Conservation (phyloP, 2,329 filamentous ascomycete genomes). For the Cladosporium sphaerospermum region DNA sequence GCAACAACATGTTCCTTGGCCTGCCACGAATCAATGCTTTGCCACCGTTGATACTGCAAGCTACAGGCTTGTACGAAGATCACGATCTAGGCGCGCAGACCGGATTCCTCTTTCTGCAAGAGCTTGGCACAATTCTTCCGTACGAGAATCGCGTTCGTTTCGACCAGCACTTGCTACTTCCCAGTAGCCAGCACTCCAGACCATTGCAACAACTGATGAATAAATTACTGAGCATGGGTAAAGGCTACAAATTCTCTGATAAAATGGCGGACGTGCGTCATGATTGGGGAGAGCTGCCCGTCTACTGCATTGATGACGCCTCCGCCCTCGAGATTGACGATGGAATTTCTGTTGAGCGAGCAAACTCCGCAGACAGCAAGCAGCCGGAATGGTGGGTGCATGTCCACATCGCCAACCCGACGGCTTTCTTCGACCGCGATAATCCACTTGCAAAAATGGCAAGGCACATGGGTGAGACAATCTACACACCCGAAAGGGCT, state of each 20-base stretch:
- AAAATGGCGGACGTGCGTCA: slow-evolving; percentile 52
- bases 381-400: slow-evolving; percentile 64
- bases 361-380: slow-evolving; percentile 26
- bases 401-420: slow-evolving; percentile 71
- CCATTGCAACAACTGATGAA: slow-evolving; percentile 38
- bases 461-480: slow-evolving; percentile 49
- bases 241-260: slow-evolving; percentile 41
- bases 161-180: slow-evolving; percentile 48
- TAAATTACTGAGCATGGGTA: slow-evolving; percentile 23
- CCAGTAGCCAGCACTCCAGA: slow-evolving; percentile 39
- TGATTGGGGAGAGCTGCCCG: slow-evolving; percentile 53
- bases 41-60: slow-evolving; percentile 59
- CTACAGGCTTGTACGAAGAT: slow-evolving; percentile 55
- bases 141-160: slow-evolving; percentile 65
- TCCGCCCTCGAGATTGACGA: slow-evolving; percentile 70
- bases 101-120: slow-evolving; percentile 65
- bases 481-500: slow-evolving; percentile 52
- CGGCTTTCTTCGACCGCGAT: slow-evolving; percentile 58
- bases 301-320: slow-evolving; percentile 68
- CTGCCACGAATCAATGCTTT: slow-evolving; percentile 53
- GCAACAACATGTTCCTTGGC: slow-evolving; percentile 48
- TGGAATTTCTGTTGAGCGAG: slow-evolving; percentile 62
- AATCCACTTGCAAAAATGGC: slow-evolving; percentile 56
- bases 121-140: slow-evolving; percentile 64
- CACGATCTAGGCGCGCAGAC: slow-evolving; percentile 19